Evolutionary conservation across 495 filamentous ascomycete genomes (phyloP).

Genomic region (Penicillium roqueforti): DNA sequence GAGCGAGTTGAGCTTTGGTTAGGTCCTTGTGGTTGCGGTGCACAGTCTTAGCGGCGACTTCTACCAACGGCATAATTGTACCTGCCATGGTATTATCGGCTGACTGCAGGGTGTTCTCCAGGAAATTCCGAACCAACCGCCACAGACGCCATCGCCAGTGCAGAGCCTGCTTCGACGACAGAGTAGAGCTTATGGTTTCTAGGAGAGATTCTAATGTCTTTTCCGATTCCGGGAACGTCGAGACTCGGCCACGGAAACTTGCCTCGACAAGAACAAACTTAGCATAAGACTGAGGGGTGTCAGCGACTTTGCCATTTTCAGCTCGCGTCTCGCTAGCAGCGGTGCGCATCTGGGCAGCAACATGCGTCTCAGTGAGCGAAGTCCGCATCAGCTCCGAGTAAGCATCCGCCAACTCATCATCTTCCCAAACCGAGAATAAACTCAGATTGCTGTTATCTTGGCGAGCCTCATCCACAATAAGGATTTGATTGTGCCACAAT

Average conservation of each 20-base stretch:
- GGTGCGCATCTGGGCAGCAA: slow-evolving; percentile 33
- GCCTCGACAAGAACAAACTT: slow-evolving; percentile 39
- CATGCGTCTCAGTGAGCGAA: slow-evolving; percentile 29
- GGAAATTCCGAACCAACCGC: slow-evolving; percentile 36
- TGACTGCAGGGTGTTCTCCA: slow-evolving; percentile 29
- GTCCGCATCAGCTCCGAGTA: slow-evolving; percentile 38
- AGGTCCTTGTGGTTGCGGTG: slow-evolving; percentile 31
- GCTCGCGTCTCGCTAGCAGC: slow-evolving; percentile 27
- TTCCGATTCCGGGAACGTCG: slow-evolving; percentile 24
- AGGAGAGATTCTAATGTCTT: slow-evolving; percentile 24
- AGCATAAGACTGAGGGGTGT: slow-evolving; percentile 31
- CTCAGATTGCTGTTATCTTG: slow-evolving; percentile 24
- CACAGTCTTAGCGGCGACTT: slow-evolving; percentile 30
- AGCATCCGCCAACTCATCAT: slow-evolving; percentile 50
- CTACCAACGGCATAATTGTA: slow-evolving; percentile 19
- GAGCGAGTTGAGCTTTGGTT: slow-evolving; percentile 21
- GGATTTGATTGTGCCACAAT: slow-evolving; percentile 61
- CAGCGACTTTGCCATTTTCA: slow-evolving; percentile 30
- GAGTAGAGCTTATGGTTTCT: slow-evolving; percentile 27
- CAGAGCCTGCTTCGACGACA: slow-evolving; percentile 34
- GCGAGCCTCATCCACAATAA: slow-evolving; percentile 38
- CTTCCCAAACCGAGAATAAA: slow-evolving; percentile 55
- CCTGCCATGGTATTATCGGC: slow-evolving; percentile 17
- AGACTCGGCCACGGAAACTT: slow-evolving; percentile 27
- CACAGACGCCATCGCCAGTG: slow-evolving; percentile 50